Conservation (phyloP, 805 yeast genomes). For the Ogataea henricii region DNA sequence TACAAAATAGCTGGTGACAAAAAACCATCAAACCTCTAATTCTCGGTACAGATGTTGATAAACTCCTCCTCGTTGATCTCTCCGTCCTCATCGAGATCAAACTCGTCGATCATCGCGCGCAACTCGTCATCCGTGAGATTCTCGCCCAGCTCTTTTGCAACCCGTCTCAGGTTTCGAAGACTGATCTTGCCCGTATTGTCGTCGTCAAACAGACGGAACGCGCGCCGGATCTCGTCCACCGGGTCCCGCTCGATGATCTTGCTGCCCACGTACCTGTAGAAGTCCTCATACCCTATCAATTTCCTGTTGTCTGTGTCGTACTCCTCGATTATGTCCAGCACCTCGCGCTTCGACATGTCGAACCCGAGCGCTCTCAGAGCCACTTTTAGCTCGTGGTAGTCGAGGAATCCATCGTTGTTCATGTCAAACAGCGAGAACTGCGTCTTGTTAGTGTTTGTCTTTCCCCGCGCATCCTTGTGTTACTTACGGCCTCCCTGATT, state of each 20-base stretch:
- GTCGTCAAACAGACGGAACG: conserved; percentile 86
- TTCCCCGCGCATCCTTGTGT: neutral
- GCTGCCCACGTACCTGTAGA: conserved; percentile 77
- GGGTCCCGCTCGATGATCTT: conserved; percentile 90
- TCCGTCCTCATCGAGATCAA: conserved; percentile 95
- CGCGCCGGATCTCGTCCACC: conserved; percentile 84
- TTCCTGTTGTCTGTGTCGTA: conserved; percentile 77
- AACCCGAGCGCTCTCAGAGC: conserved; percentile 94
- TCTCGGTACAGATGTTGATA: conserved; percentile 82
- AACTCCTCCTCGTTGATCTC: conserved; percentile 91
- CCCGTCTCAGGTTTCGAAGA: conserved; percentile 78
- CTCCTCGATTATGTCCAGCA: conserved; percentile 73
- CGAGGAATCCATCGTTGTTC: conserved; percentile 87
- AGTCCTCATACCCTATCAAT: conserved; percentile 77
- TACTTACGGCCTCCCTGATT: conserved; percentile 75
- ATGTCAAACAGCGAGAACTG: conserved; percentile 82
- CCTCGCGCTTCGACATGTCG: conserved; percentile 74
- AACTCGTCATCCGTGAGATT: conserved; percentile 89
- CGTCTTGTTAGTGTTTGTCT: conserved; percentile 12
- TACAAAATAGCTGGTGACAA: neutral
- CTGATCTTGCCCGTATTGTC: conserved; percentile 86
- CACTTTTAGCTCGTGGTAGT: conserved; percentile 90
- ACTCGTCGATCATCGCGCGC: conserved; percentile 96
- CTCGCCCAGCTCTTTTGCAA: conserved; percentile 92
- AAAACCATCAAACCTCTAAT: too few species aligned